These are phyloP conservation scores for Globisporangium alternatum DNA, from an alignment of 352 stramenopile species.

Conservation along the genomic window DNA sequence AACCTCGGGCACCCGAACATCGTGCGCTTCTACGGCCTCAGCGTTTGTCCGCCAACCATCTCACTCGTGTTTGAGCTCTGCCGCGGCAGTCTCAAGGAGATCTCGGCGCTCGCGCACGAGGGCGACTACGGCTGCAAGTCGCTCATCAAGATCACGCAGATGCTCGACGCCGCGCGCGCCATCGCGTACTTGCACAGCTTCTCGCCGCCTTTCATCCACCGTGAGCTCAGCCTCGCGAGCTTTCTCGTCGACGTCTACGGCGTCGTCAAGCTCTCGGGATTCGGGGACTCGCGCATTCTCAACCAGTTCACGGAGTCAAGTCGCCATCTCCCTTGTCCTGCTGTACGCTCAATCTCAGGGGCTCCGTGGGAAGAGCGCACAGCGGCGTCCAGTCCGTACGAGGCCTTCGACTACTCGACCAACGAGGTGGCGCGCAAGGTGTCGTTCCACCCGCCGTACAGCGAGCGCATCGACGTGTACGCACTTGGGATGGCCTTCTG, in stretches of 20 bases:
- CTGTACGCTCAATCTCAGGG: neutral
- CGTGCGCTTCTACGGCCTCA: slow-evolving; percentile 57
- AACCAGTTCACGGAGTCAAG: slow-evolving; percentile 16
- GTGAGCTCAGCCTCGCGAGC: slow-evolving; percentile 71
- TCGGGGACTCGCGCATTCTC: slow-evolving; percentile 57
- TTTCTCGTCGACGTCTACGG: slow-evolving; percentile 63
- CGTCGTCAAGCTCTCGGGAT: slow-evolving; percentile 66
- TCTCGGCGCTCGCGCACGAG: slow-evolving; percentile 27
- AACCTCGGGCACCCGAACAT: slow-evolving; percentile 64
- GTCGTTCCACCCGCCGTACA: slow-evolving; percentile 44
- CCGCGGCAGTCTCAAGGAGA: slow-evolving; percentile 50
- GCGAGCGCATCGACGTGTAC: slow-evolving; percentile 69
- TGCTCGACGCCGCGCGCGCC: slow-evolving; percentile 58
- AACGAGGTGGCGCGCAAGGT: slow-evolving; percentile 54
- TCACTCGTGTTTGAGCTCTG: slow-evolving; percentile 73
- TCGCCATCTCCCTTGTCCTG: neutral
- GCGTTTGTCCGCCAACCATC: slow-evolving; percentile 59
- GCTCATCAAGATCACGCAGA: slow-evolving; percentile 54
- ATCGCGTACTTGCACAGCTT: slow-evolving; percentile 77
- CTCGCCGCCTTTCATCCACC: slow-evolving; percentile 65
- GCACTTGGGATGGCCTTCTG: slow-evolving; percentile 74
- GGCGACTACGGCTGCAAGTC: slow-evolving; percentile 45
- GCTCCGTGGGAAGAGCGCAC: slow-evolving; percentile 17
- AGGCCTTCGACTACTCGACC: slow-evolving; percentile 61
- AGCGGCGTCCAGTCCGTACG: slow-evolving; percentile 23